phyloP scores from a whole-genome alignment of 2,329 filamentous ascomycete genomes.

The Penicillium paneum region DNA sequence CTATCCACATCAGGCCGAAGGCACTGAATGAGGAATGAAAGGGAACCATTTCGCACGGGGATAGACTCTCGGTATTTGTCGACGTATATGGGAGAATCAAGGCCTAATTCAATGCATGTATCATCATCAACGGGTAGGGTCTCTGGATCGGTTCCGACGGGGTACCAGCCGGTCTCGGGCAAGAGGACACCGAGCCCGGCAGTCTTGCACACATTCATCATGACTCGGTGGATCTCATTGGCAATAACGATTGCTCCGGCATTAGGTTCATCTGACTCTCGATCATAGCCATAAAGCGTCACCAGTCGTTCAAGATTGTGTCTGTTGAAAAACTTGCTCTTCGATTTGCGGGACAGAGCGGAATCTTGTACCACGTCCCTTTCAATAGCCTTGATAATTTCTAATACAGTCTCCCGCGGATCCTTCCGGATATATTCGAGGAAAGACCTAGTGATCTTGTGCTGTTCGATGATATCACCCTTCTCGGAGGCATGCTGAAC shows the following conservation, averaged over 20 bases:
- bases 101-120: slow-evolving; percentile 57
- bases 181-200: slow-evolving; percentile 70
- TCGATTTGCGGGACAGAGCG: slow-evolving; percentile 68
- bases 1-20: slow-evolving; percentile 79
- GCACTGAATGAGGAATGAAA: slow-evolving; percentile 74
- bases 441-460: slow-evolving; percentile 64
- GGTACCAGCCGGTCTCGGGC: slow-evolving; percentile 79
- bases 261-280: slow-evolving; percentile 46
- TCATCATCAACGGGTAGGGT: slow-evolving; percentile 48
- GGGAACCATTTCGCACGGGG: slow-evolving; percentile 72
- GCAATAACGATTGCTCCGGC: slow-evolving; percentile 55
- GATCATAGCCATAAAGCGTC: slow-evolving; percentile 61
- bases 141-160: slow-evolving; percentile 63
- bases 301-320: slow-evolving; percentile 70
- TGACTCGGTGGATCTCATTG: slow-evolving; percentile 69
- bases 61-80: slow-evolving; percentile 64
- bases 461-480: slow-evolving; percentile 75
- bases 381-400: slow-evolving; percentile 70
- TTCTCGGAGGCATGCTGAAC: slow-evolving; percentile 75
- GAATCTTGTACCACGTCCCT: slow-evolving; percentile 70
- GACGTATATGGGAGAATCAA: slow-evolving; percentile 69
- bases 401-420: slow-evolving; percentile 68
- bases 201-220: slow-evolving; percentile 72
- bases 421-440: slow-evolving; percentile 77
- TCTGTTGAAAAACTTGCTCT: slow-evolving; percentile 72